Evolutionary conservation across 2,329 filamentous ascomycete species (phyloP).

Genomic region (Colletotrichum melonis): DNA sequence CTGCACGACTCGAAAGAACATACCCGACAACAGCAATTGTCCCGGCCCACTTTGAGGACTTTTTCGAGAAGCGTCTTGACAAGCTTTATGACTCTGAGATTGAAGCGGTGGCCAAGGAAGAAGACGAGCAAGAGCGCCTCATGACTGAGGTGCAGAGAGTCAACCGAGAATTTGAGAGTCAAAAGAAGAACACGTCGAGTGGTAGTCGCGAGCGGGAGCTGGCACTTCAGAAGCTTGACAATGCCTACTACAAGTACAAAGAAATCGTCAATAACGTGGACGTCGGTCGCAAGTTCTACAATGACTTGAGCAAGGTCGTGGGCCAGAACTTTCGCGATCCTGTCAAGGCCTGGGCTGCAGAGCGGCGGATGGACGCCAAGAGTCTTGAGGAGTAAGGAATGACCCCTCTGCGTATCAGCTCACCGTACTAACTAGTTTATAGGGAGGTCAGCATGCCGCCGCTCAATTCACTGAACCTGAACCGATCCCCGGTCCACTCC

Average conservation of each 20-base stretch:
- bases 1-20: conserved; percentile 84
- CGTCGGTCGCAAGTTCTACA: conserved; percentile 94
- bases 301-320: conserved; percentile 90
- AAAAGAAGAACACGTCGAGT: conserved; percentile 73
- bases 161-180: conserved; percentile 82
- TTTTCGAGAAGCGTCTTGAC: conserved; percentile 86
- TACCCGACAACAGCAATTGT: conserved; percentile 88
- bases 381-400: conserved; percentile 78
- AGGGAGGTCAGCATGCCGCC: conserved; percentile 66
- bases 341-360: conserved; percentile 82
- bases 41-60: conserved; percentile 89
- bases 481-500: conserved; percentile 43
- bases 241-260: conserved; percentile 95
- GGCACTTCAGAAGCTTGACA: conserved; percentile 88
- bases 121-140: conserved; percentile 79
- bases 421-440: conserved; percentile 16
- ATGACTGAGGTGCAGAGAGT: conserved; percentile 76
- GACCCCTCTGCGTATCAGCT: conserved; percentile 27
- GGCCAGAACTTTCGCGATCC: conserved; percentile 80
- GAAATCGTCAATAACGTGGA: conserved; percentile 94
- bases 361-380: conserved; percentile 83
- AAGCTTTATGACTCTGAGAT: conserved; percentile 82
- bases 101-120: conserved; percentile 77
- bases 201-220: conserved; percentile 81
- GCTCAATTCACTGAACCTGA: conserved; percentile 56